These are phyloP conservation scores for Triglochin maritima DNA, from an alignment of 106 monocot genomes.

Conservation along the genomic window DNA sequence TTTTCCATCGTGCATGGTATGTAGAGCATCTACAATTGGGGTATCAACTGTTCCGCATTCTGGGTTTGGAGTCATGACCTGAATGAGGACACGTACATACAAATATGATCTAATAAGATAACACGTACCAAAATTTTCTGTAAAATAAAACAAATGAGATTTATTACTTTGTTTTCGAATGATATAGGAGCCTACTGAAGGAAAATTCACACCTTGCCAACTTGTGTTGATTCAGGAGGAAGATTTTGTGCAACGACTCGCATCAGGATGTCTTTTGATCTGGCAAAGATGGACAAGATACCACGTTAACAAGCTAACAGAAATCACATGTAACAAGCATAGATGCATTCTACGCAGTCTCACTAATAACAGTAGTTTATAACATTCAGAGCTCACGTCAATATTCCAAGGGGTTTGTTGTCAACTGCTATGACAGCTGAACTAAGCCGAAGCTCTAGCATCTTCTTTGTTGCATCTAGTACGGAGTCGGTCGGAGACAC, in stretches of 20 bases:
- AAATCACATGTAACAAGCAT: neutral
- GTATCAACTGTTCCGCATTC: slow-evolving; percentile 78
- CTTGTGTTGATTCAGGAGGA: slow-evolving; percentile 29
- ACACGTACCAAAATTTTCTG: neutral
- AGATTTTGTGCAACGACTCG: slow-evolving; percentile 58
- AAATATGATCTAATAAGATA: neutral
- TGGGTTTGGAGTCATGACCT: slow-evolving; percentile 97
- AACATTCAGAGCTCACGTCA: slow-evolving; percentile 35
- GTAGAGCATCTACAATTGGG: slow-evolving; percentile 89
- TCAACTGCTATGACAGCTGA: slow-evolving; percentile 56
- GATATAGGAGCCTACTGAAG: neutral
- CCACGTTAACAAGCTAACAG: neutral
- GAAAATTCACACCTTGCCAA: slow-evolving; percentile 6
- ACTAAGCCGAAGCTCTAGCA: slow-evolving; percentile 56
- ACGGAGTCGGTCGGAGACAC: slow-evolving; percentile 63
- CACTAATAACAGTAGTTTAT: too few relatives aligned
- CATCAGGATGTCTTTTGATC: slow-evolving; percentile 74
- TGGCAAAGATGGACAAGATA: slow-evolving; percentile 8
- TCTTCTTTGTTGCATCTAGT: slow-evolving; percentile 65
- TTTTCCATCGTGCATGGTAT: slow-evolving; percentile 81
- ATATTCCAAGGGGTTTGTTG: slow-evolving; percentile 62
- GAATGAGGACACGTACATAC: neutral
- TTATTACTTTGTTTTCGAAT: neutral
- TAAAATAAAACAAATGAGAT: neutral
- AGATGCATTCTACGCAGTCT: too few relatives aligned